These are phyloP conservation scores for Acidomyces sp. DNA, from an alignment of 495 filamentous ascomycete genomes.

Conservation along the genomic window DNA sequence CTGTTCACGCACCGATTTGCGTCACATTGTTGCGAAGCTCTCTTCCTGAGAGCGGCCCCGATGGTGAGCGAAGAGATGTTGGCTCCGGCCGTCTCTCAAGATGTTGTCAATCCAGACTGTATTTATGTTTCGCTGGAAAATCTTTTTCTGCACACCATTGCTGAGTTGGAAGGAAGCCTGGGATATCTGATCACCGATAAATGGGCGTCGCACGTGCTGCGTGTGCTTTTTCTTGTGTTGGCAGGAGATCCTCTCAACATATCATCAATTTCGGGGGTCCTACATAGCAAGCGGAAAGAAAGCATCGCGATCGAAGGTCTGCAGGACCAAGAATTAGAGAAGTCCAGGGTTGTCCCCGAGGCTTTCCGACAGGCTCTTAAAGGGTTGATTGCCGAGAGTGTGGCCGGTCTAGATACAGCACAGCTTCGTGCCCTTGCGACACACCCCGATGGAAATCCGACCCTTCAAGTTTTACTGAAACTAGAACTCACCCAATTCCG, in stretches of 20 bases:
- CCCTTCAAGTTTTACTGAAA: conserved; percentile 73
- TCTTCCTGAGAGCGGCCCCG: conserved; percentile 72
- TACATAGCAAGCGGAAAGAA: conserved; percentile 86
- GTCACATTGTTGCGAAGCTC: conserved; percentile 87
- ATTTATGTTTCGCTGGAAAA: conserved; percentile 58
- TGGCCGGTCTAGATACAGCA: conserved; percentile 54
- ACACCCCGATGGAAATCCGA: conserved; percentile 79
- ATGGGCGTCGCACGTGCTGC: conserved; percentile 82
- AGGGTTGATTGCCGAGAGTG: conserved; percentile 63
- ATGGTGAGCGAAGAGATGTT: conserved; percentile 60
- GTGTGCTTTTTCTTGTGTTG: conserved; percentile 72
- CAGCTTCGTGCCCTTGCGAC: conserved; percentile 67
- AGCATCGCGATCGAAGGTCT: conserved; percentile 44
- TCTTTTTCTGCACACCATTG: conserved; percentile 65
- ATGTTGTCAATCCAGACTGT: conserved; percentile 29
- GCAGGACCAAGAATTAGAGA: conserved; percentile 27
- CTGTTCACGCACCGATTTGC: conserved; percentile 91
- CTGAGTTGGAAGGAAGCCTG: conserved; percentile 72
- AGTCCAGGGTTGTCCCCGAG: conserved; percentile 47
- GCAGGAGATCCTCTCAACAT: conserved; percentile 65
- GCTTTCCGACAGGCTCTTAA: conserved; percentile 63
- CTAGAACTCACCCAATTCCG: conserved; percentile 63
- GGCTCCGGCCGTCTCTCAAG: conserved; percentile 32
- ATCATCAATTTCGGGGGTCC: conserved; percentile 48
- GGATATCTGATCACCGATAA: conserved; percentile 73